Conservation (phyloP, 768 basidiomycete genomes). For the Vararia minispora region DNA sequence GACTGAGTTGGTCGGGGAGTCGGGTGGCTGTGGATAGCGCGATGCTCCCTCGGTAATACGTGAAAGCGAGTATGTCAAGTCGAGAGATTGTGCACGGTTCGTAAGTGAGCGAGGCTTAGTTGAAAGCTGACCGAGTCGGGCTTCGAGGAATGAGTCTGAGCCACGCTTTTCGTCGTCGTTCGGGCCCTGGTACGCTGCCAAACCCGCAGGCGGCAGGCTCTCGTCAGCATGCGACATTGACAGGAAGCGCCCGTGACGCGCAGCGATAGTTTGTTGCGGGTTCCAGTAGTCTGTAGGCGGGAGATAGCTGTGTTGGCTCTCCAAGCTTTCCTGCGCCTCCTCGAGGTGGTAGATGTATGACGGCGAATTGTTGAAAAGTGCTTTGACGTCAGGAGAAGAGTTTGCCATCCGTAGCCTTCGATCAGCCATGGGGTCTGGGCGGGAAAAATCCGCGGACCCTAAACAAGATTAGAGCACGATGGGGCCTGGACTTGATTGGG, state of each 20-base stretch:
- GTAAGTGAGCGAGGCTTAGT: conserved; percentile 72
- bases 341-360: conserved; percentile 76
- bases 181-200: conserved; percentile 54
- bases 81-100: conserved; percentile 84
- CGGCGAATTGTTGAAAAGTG: conserved; percentile 77
- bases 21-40: conserved; percentile 53
- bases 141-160: conserved; percentile 74
- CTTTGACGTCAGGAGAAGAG: conserved; percentile 92
- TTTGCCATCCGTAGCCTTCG: conserved; percentile 72
- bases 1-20: conserved; percentile 72
- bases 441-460: conserved; percentile 73
- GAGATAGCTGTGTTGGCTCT: conserved; percentile 47
- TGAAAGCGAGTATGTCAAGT: conserved; percentile 76
- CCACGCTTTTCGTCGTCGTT: conserved; percentile 72
- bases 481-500: too few species aligned
- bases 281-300: conserved; percentile 66
- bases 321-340: conserved; percentile 42
- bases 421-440: conserved; percentile 62
- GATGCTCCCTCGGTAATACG: conserved; percentile 63
- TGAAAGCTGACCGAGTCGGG: conserved; percentile 70
- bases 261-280: conserved; percentile 65
- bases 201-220: conserved; percentile 37
- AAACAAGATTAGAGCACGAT: conserved; percentile 1
- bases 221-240: conserved; percentile 14
- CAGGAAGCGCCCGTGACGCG: conserved; percentile 26